These are phyloP conservation scores for Pseudocercospora macadamiae DNA, from an alignment of 2,329 filamentous ascomycete species.

Conservation along the genomic window DNA sequence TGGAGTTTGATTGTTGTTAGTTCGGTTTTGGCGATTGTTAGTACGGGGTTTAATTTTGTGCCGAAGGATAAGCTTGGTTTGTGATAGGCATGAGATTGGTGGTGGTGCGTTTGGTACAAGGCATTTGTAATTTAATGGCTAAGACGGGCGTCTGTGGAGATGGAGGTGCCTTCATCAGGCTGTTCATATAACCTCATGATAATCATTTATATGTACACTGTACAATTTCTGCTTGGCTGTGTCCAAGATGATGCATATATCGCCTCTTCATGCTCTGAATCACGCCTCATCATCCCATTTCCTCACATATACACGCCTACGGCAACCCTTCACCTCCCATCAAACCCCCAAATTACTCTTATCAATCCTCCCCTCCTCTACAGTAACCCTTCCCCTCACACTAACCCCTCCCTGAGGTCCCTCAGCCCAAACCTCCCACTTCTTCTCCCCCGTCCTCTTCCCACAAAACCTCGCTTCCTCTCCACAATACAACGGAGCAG, in stretches of 20 bases:
- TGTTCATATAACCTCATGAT: not conserved
- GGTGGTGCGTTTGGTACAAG: not conserved
- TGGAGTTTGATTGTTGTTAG: constrained; percentile 73
- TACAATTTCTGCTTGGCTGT: too few relatives aligned
- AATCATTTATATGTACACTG: not conserved
- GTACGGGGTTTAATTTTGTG: constrained; percentile 86
- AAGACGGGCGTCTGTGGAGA: not conserved
- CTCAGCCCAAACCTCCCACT: constrained; percentile 47
- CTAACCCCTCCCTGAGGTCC: constrained; percentile 46
- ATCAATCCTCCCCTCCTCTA: constrained; percentile 27
- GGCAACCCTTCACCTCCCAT: constrained; percentile 13
- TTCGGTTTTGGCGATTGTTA: constrained; percentile 69
- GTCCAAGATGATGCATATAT: too few relatives aligned
- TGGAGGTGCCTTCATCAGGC: not conserved
- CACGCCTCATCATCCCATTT: not conserved
- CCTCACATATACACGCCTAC: not conserved
- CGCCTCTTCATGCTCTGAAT: not conserved
- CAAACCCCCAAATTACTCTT: constrained; percentile 18
- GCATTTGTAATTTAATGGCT: not conserved
- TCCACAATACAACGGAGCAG: constrained; percentile 76
- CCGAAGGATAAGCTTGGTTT: constrained; percentile 72
- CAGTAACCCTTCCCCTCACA: constrained; percentile 47
- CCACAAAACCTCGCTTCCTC: constrained; percentile 73
- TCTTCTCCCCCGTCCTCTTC: constrained; percentile 49
- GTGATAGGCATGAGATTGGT: not conserved